Evolutionary conservation across 495 filamentous ascomycete genomes (phyloP).

Genomic region (Daldinia childiae): DNA sequence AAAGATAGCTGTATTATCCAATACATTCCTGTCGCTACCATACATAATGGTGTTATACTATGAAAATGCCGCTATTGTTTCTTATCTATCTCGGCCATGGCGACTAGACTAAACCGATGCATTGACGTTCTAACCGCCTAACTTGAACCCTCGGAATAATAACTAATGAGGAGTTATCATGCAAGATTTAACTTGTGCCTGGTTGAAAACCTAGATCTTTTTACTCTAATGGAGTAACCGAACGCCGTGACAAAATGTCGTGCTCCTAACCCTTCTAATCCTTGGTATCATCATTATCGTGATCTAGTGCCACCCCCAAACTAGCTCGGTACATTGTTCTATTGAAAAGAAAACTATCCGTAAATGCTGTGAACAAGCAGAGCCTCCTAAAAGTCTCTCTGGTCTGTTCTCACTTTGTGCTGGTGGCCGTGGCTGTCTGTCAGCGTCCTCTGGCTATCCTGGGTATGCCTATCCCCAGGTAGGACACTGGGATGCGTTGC

Average conservation of each 20-base stretch:
- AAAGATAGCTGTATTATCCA: not conserved
- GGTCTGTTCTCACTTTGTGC: conserved; percentile 24
- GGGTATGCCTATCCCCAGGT: conserved; percentile 23
- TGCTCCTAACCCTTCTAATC: not conserved
- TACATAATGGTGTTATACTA: not conserved
- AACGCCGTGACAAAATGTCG: not conserved
- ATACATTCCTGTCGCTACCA: not conserved
- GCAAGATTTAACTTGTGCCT: not conserved
- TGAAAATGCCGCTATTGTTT: not conserved
- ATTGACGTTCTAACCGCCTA: not conserved
- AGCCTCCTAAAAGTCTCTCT: conserved; percentile 23
- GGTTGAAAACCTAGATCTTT: not conserved
- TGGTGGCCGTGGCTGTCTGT: conserved; percentile 13
- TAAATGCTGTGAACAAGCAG: not conserved
- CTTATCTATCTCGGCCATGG: too few relatives aligned
- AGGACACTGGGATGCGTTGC: conserved; percentile 32
- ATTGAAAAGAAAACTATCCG: not conserved
- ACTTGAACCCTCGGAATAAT: not conserved
- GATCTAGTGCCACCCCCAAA: not conserved
- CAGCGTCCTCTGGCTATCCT: conserved; percentile 42
- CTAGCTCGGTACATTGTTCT: not conserved
- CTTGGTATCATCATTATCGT: not conserved
- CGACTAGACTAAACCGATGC: not conserved
- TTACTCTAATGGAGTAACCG: not conserved
- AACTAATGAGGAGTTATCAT: not conserved